Evolutionary conservation across 2,329 filamentous ascomycete genomes (phyloP).

Genomic region (Teratosphaeria destructans): DNA sequence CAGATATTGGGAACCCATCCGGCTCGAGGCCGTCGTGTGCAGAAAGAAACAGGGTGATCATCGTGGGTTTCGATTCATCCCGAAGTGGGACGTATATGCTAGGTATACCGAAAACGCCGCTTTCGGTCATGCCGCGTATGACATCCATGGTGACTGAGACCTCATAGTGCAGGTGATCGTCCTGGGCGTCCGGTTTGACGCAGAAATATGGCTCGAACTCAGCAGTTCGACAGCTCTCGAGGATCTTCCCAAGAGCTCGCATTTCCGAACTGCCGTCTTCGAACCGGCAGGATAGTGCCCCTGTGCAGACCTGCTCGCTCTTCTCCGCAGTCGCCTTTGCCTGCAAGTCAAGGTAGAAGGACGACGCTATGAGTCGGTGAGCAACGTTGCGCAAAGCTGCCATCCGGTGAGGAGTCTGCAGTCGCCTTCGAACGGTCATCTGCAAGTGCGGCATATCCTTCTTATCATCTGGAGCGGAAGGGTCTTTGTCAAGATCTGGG

Average conservation of each 20-base stretch:
- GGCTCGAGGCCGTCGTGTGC: conserved; percentile 24
- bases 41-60: conserved; percentile 24
- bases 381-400: conserved; percentile 23
- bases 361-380: conserved; percentile 27
- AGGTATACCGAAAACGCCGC: conserved; percentile 20
- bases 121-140: conserved; percentile 20
- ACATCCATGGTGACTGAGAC: conserved; percentile 16
- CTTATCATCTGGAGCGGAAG: conserved; percentile 27
- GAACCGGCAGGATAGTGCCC: conserved; percentile 25
- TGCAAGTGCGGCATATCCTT: conserved; percentile 23
- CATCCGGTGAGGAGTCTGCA: conserved; percentile 20
- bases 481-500: conserved; percentile 21
- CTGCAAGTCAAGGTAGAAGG: conserved; percentile 28
- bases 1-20: conserved; percentile 26
- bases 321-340: conserved; percentile 22
- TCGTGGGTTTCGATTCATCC: conserved; percentile 21
- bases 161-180: conserved; percentile 13
- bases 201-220: conserved; percentile 27
- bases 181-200: conserved; percentile 16
- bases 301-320: conserved; percentile 22
- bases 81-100: conserved; percentile 22
- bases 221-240: conserved; percentile 15
- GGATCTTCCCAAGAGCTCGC: conserved; percentile 20
- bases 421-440: conserved; percentile 20
- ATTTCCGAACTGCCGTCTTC: conserved; percentile 24